Percentiles rank a stretch among this genome's conserved stretches.
phyloP scores from a whole-genome alignment of 805 yeast genomes.

The Yarrowia sp. region DNA sequence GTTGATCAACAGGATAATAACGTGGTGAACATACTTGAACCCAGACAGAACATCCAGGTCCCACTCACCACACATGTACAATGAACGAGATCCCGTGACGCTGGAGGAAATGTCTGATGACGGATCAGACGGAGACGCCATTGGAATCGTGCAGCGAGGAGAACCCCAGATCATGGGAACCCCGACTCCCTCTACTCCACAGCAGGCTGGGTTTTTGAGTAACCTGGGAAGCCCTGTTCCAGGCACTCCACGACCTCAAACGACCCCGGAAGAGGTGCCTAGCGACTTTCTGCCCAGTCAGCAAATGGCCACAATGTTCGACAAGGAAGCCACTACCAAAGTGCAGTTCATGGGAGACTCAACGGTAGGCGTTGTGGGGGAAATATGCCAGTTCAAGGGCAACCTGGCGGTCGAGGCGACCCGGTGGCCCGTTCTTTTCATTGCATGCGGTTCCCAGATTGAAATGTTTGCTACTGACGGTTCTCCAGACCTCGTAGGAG shows the following conservation, averaged over 20 bases:
- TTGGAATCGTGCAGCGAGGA: neutral
- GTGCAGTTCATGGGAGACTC: constrained; percentile 34
- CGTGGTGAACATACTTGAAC: no score
- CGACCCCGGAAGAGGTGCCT: constrained; percentile 7
- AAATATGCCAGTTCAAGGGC: constrained; percentile 12
- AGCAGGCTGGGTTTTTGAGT: constrained; percentile 25
- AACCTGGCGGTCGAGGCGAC: constrained; percentile 33
- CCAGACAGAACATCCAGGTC: no score
- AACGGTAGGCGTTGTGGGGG: constrained; percentile 9
- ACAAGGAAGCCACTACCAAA: constrained; percentile 3
- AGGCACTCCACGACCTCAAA: constrained; percentile 20
- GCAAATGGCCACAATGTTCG: constrained; percentile 34
- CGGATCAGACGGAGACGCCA: constrained; percentile 4
- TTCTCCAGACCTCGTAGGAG: constrained; percentile 9
- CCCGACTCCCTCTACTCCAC: constrained; percentile 25
- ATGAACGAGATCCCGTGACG: constrained; percentile 39
- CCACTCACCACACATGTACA: constrained; percentile 19
- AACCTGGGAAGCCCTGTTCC: constrained; percentile 21
- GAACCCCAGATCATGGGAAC: constrained; percentile 8
- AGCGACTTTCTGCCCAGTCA: constrained; percentile 26
- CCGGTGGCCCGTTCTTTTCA: constrained; percentile 25
- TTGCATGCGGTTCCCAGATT: constrained; percentile 28
- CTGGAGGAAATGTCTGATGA: constrained; percentile 37
- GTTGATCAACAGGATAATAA: no score
- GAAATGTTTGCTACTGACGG: constrained; percentile 26